These are phyloP conservation scores for Margaritispora aquatica DNA, from an alignment of 495 filamentous ascomycete species.

Conservation along the genomic window DNA sequence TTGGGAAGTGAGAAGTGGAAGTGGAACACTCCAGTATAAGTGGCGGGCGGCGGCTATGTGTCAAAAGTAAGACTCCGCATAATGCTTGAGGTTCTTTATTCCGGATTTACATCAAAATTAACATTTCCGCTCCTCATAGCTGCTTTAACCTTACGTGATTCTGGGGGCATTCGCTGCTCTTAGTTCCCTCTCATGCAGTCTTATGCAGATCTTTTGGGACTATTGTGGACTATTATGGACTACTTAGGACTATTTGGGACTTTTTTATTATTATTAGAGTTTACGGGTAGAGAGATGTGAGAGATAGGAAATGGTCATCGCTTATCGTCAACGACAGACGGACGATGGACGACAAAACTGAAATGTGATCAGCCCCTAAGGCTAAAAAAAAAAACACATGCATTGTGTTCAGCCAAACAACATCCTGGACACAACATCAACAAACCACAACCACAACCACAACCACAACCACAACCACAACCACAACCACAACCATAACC, in stretches of 20 bases:
- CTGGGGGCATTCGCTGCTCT: not conserved
- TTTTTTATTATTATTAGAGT: too few relatives aligned
- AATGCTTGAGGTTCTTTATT: too few relatives aligned
- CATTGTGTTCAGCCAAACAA: not conserved
- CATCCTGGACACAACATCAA: not conserved
- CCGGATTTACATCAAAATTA: not conserved
- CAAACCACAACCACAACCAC: not conserved
- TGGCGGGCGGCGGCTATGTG: not conserved
- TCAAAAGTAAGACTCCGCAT: not conserved
- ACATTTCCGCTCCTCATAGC: not conserved
- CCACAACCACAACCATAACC: not conserved
- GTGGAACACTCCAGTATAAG: too few relatives aligned
- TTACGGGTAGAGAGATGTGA: too few relatives aligned
- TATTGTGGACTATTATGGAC: too few relatives aligned
- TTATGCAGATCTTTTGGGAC: too few relatives aligned
- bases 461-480: slow-evolving; percentile 1
- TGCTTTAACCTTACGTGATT: not conserved
- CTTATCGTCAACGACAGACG: not conserved
- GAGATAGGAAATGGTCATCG: not conserved
- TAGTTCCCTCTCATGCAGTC: too few relatives aligned
- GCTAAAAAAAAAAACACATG: too few relatives aligned
- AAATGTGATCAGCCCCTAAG: too few relatives aligned
- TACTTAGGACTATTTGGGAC: too few relatives aligned
- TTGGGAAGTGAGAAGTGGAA: too few relatives aligned
- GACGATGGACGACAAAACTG: too few relatives aligned